Conservation (phyloP, 768 basidiomycete genomes). For the Amanita thiersii region DNA sequence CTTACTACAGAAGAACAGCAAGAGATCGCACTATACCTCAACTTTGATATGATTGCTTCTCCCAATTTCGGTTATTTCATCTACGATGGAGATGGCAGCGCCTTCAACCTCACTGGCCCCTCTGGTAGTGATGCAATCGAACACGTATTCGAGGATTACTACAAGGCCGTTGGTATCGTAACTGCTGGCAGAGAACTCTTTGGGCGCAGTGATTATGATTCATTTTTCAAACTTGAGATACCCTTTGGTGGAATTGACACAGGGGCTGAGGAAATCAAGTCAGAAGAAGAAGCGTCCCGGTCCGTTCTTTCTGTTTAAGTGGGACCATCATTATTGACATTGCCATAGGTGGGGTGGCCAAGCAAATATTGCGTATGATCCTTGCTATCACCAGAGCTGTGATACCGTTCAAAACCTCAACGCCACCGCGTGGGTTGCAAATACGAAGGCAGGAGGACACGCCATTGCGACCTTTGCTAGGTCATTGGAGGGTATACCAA, state of each 20-base stretch:
- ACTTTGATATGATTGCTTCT: constrained; percentile 28
- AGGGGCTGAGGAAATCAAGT: constrained; percentile 22
- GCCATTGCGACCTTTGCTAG: too few relatives aligned
- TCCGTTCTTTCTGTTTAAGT: constrained; percentile 10
- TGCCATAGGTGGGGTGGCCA: too few relatives aligned
- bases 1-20: constrained; percentile 16
- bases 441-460: too few relatives aligned
- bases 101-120: constrained; percentile 20
- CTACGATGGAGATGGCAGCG: constrained; percentile 23
- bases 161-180: constrained; percentile 11
- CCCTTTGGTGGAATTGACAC: constrained; percentile 23
- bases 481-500: too few relatives aligned
- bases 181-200: constrained; percentile 18
- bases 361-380: too few relatives aligned
- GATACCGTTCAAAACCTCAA: too few relatives aligned
- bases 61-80: constrained; percentile 21
- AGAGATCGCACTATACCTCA: constrained; percentile 25
- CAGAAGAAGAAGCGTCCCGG: constrained; percentile 17
- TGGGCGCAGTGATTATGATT: constrained; percentile 22
- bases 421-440: too few relatives aligned
- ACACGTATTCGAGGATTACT: constrained; percentile 20
- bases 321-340: too few relatives aligned
- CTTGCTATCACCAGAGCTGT: too few relatives aligned
- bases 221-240: constrained; percentile 22
- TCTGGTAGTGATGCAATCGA: constrained; percentile 23